Base-by-base conservation (phyloP, 192 early-diverging fungal species). In the Coemansia sp. region DNA sequence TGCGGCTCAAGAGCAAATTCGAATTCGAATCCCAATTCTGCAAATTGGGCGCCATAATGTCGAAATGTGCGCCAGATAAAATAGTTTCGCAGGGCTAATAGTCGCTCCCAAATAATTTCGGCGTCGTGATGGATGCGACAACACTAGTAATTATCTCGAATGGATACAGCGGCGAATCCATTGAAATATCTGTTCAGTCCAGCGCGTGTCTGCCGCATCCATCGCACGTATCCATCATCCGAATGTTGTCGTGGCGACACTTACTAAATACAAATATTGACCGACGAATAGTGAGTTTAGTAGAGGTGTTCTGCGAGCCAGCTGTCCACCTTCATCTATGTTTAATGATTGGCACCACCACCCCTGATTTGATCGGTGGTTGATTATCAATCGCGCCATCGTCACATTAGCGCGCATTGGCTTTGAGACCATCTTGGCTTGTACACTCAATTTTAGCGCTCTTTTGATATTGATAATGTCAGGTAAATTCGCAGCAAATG, bases 181-280 rank as follows among this genome's bases (percentile, higher is more conserved):
- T 55, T 45, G 7, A 20, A 45, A 20, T 45, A 45, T 45, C 16
- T 20, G 43, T 0, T 1, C 9, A 16, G 40, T 4, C 7, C 43
- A 58, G 33, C 21, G 31, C 8, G 50, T 31, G 26, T 53, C 50
- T 31, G 50, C 24, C 50, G 24, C 33, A 31, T 60, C 24, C 26
- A 33, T 33, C 50, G 57, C 45, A 18, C 48, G 73, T 39, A 74
- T 74, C 73, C 73, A 74, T 66, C 48, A 26, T 35, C 50, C 21
- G n/a, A n/a, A 20, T 45, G 16, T 18, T 36, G 57, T 51, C 60
- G 34, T 33, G 53, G 59, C 63, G 39, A 70, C 60, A 79, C 76
- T 73, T 79, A 79, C 76, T 70, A 59, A 70, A 58, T 63, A 73
- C 50, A 53, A 53, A 53, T 20, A 45, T 45, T 45, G 43, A 45